These are phyloP conservation scores for Leucocoprinus leucothites DNA, from an alignment of 768 basidiomycete genomes.

Conservation along the genomic window DNA sequence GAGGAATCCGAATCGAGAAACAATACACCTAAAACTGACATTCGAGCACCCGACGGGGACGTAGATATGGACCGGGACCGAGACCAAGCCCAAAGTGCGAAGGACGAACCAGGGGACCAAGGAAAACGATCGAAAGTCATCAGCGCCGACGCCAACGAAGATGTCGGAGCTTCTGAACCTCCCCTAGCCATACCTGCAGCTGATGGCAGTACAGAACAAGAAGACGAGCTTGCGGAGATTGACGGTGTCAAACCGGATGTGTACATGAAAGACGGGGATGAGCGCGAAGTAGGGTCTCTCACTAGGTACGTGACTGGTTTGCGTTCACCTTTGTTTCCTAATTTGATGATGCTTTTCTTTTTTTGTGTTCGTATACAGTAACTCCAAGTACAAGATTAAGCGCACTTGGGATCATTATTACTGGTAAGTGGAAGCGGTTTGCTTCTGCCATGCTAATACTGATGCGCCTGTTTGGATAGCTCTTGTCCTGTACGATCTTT, in stretches of 20 bases:
- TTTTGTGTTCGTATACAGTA: slow-evolving; percentile 15
- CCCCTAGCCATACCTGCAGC: not conserved
- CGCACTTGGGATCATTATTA: slow-evolving; percentile 40
- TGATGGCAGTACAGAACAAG: not conserved
- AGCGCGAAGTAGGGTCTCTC: slow-evolving; percentile 26
- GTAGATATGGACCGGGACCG: not conserved
- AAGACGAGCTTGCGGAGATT: slow-evolving; percentile 35
- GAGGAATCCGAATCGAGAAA: not conserved
- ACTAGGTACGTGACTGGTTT: slow-evolving; percentile 20
- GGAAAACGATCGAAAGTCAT: not conserved
- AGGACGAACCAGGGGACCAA: not conserved
- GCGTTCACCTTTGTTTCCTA: not conserved
- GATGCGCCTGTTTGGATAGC: slow-evolving; percentile 13
- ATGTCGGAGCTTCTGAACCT: not conserved
- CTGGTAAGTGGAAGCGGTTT: slow-evolving; percentile 21
- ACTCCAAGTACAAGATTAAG: slow-evolving; percentile 29
- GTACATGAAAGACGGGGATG: slow-evolving; percentile 26
- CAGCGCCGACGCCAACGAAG: not conserved
- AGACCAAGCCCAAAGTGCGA: not conserved
- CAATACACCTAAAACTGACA: not conserved
- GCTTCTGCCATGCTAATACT: not conserved
- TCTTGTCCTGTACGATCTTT: slow-evolving; percentile 29
- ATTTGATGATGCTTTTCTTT: not conserved
- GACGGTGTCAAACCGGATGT: slow-evolving; percentile 39
- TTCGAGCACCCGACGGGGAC: not conserved